Conservation (phyloP, 169 alveolate genomes). For the Cryptosporidium parvum region DNA sequence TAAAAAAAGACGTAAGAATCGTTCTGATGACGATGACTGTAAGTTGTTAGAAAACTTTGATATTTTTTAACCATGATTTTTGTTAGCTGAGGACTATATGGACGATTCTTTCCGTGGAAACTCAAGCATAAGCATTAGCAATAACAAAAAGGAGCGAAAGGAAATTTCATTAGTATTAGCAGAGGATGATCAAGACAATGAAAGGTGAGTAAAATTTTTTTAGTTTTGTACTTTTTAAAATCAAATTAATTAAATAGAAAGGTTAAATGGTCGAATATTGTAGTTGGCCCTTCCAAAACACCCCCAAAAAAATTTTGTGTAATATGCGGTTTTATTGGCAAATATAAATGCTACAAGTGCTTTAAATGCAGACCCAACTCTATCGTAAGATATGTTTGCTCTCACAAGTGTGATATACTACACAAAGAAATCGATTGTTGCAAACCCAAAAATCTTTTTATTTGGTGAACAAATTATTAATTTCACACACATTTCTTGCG, state of each 20-base stretch:
- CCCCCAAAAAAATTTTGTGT: conserved; percentile 68
- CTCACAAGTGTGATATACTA: conserved; percentile 43
- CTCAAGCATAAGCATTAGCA: neutral
- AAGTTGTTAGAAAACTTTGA: conserved; percentile 6
- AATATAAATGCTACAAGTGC: conserved; percentile 63
- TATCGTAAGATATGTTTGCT: conserved; percentile 70
- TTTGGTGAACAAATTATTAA: conserved; percentile 22
- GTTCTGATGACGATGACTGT: conserved; percentile 73
- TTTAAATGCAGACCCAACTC: conserved; percentile 58
- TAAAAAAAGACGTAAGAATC: conserved; percentile 43
- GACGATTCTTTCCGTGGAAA: conserved; percentile 32
- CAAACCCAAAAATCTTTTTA: conserved; percentile 61
- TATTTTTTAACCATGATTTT: neutral
- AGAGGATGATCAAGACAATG: conserved; percentile 68
- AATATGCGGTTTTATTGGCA: conserved; percentile 67
- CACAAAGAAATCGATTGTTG: conserved; percentile 73
- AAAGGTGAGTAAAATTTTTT: conserved; percentile 18
- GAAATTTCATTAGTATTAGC: conserved; percentile 58
- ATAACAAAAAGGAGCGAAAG: conserved; percentile 25
- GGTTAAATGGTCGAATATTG: conserved; percentile 49
- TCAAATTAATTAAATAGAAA: conserved; percentile 10
- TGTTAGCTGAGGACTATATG: conserved; percentile 52
- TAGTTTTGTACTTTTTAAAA: neutral
- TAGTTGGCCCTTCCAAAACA: conserved; percentile 56
- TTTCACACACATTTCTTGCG: conserved; percentile 61